Evolutionary conservation across 2,329 filamentous ascomycete species (phyloP).

Genomic region (Cordyceps javanica): DNA sequence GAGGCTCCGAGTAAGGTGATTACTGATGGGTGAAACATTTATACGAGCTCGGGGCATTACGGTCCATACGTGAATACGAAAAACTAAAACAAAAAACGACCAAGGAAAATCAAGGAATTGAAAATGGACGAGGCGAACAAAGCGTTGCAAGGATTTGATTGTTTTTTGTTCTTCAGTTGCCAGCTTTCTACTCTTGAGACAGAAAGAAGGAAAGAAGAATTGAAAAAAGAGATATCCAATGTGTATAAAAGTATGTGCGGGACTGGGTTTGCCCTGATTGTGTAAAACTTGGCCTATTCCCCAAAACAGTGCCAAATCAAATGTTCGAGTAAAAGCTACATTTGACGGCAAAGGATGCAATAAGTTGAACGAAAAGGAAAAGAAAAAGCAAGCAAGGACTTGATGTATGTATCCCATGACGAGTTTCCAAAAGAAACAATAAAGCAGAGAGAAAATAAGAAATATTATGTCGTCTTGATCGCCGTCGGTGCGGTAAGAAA

Average conservation of each 20-base stretch:
- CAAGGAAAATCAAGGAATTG: too few species aligned
- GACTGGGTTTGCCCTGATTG: background rate
- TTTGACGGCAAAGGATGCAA: background rate
- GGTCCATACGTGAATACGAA: too few species aligned
- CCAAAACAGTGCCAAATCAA: background rate
- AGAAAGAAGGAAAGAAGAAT: background rate
- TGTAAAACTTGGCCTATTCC: background rate
- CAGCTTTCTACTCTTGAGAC: background rate
- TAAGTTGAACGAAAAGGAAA: background rate
- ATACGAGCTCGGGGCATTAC: too few species aligned
- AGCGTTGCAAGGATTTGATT: too few species aligned
- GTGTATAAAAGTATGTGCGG: background rate
- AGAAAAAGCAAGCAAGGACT: background rate
- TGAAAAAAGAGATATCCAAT: background rate
- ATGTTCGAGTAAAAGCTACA: background rate
- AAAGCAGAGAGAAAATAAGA: background rate
- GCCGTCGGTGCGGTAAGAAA: background rate
- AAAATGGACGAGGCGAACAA: too few species aligned
- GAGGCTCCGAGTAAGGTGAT: too few species aligned
- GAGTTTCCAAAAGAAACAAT: too few species aligned
- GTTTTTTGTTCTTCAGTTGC: too few species aligned
- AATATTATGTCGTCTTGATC: constrained; percentile 2
- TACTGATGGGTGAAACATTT: too few species aligned
- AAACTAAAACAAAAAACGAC: too few species aligned
- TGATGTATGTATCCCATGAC: background rate